Percentiles rank a stretch among this genome's conserved stretches.
These are phyloP conservation scores for Scheffersomyces coipomensis DNA, from an alignment of 805 yeast genomes.

Conservation along the genomic window DNA sequence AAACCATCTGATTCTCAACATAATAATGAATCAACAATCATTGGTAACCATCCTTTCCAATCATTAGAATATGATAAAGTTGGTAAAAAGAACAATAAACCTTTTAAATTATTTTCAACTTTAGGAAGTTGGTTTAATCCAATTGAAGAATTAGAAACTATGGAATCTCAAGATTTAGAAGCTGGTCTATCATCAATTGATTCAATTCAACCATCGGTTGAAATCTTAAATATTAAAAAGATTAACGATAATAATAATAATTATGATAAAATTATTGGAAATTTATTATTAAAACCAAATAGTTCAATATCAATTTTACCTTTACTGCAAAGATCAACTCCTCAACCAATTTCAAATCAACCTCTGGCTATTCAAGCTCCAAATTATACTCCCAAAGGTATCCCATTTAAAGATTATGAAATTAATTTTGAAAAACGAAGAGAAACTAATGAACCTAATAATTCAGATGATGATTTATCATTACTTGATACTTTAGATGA, in stretches of 20 bases:
- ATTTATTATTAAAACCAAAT: conserved; percentile 12
- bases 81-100: neutral
- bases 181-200: neutral
- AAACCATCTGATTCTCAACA: conserved; percentile 32
- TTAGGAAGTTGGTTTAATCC: conserved; percentile 8
- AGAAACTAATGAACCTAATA: neutral
- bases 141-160: neutral
- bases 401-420: conserved; percentile 19
- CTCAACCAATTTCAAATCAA: conserved; percentile 2
- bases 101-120: conserved; percentile 2
- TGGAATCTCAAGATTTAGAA: neutral
- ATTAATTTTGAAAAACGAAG: conserved; percentile 13
- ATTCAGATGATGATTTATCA: conserved; percentile 9
- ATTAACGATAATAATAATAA: neutral
- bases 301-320: conserved; percentile 14
- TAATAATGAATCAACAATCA: conserved; percentile 20
- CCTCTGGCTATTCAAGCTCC: conserved; percentile 6
- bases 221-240: neutral
- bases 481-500: conserved; percentile 8
- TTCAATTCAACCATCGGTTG: neutral
- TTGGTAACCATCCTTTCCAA: conserved; percentile 33
- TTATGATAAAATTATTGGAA: conserved; percentile 4
- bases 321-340: neutral
- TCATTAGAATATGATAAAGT: conserved; percentile 4
- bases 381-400: conserved; percentile 19